phyloP scores from a whole-genome alignment of 1,284 basidiomycete species.

The Tilletiaria anomala region DNA sequence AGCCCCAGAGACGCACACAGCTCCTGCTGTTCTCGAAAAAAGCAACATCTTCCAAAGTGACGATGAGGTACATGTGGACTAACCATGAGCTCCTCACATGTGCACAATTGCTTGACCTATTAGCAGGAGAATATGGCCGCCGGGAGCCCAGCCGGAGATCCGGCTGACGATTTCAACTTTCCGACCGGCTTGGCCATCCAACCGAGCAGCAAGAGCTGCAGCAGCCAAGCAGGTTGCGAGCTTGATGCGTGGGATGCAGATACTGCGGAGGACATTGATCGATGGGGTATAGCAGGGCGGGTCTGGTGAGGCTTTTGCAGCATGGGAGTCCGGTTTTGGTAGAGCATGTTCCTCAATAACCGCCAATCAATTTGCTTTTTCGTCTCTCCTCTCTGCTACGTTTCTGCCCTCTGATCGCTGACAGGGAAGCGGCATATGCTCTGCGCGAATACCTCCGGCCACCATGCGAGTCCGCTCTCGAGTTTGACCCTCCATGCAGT shows the following conservation, averaged over 20 bases:
- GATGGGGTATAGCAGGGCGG: slow-evolving; percentile 34
- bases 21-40: too few relatives aligned
- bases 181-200: slow-evolving; percentile 17
- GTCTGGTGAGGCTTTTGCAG: too few relatives aligned
- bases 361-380: too few relatives aligned
- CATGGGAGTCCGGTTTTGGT: too few relatives aligned
- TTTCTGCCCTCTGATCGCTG: too few relatives aligned
- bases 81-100: slow-evolving; percentile 69
- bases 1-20: too few relatives aligned
- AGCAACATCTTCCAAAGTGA: too few relatives aligned
- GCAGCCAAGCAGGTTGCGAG: not conserved
- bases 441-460: slow-evolving; percentile 18
- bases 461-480: slow-evolving; percentile 2
- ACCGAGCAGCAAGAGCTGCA: slow-evolving; percentile 10
- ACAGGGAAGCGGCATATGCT: slow-evolving; percentile 33
- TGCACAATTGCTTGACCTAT: too few relatives aligned
- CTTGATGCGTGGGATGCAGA: slow-evolving; percentile 15
- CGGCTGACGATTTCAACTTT: too few relatives aligned
- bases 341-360: too few relatives aligned
- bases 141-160: slow-evolving; percentile 35
- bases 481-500: slow-evolving; percentile 31
- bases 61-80: too few relatives aligned
- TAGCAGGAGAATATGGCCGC: slow-evolving; percentile 68
- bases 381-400: too few relatives aligned
- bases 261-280: slow-evolving; percentile 21